Evolutionary conservation across 225 moss, liverwort and hornwort species (phyloP), one percentile per base, ranked within the genome.

Genomic region (Anthoceros angustus): DNA sequence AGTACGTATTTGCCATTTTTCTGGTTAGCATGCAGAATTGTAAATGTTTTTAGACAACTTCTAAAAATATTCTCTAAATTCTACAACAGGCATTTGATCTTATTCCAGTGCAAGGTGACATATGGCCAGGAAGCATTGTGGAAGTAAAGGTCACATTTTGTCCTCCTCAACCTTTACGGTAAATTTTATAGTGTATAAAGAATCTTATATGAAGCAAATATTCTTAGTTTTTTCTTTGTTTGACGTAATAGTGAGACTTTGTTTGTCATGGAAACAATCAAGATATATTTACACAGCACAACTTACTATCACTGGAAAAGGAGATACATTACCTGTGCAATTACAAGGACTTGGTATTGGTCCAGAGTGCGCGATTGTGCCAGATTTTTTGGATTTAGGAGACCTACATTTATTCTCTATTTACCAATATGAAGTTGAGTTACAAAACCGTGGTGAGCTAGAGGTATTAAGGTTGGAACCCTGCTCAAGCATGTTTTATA

Each of bases 281-380:
- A 94, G 94, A 72, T 90, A 94, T 43, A 76, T 76, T 42, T 78
- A 86, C 48, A 72, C 80, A 78, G 87, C 90, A 12, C 87, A 81
- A 75, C 90, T 90, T 69, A 87, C 80, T 45, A 79, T 90, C 61
- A 77, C 90, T 62, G 90, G 94, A 66, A 88, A 80, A 76, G 80
- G 76, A 70, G 74, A 88, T 70, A 48, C 62, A 60, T 43, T 94
- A 32, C 68, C 2, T 5, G n/a, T 94, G 23, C 78, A 75, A n/a
- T 67, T 94, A 23, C 83, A 94, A 74, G 94, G 94, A 66, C 70
- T 40, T 12, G 90, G 94, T 43, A 64, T 90, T 40, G 94, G 94
- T 50, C 94, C 88, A 1, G 4, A 87, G 20, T 84, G 84, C 39
- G 87, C 86, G 67, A 87, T 94, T 74, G 64, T 76, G 16, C 94